phyloP scores from a whole-genome alignment of 129 eudicot species.

The Ambrosia artemisiifolia region DNA sequence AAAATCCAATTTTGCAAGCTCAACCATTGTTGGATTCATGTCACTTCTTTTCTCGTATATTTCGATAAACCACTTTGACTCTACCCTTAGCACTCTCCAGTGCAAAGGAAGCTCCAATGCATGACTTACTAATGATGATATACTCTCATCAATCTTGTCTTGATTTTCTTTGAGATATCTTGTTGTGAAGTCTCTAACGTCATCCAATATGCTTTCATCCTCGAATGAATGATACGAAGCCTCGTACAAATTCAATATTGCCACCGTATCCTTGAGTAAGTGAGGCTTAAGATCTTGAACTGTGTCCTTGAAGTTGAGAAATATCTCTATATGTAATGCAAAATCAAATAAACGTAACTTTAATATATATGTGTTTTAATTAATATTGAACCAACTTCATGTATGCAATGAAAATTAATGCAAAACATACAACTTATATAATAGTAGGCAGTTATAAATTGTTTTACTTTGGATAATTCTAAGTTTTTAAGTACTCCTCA shows the following conservation, averaged over 20 bases:
- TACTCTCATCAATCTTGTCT: background rate
- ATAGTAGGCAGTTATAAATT: background rate
- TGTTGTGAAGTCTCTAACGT: slow-evolving; percentile 16
- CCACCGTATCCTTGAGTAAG: background rate
- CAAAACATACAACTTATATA: background rate
- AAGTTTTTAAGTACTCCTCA: background rate
- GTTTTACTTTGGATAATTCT: background rate
- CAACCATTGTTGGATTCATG: slow-evolving; percentile 14
- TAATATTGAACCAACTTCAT: too few species aligned
- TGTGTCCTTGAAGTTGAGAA: background rate
- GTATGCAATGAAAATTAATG: too few species aligned
- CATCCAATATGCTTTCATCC: slow-evolving; percentile 16
- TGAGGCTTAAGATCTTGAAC: background rate
- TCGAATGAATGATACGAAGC: slow-evolving; percentile 30
- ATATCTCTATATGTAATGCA: background rate
- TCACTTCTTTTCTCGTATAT: background rate
- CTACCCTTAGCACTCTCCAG: slow-evolving; percentile 27
- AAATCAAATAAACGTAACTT: background rate
- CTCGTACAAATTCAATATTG: slow-evolving; percentile 19
- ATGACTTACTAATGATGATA: slow-evolving; percentile 14
- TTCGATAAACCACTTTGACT: slow-evolving; percentile 21
- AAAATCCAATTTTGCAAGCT: slow-evolving; percentile 29
- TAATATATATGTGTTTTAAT: too few species aligned
- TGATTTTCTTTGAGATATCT: slow-evolving; percentile 5
- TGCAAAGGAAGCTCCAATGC: slow-evolving; percentile 29